phyloP scores from a whole-genome alignment of 176 grass and related monocot species.

The Hyparrhenia diplandra region DNA sequence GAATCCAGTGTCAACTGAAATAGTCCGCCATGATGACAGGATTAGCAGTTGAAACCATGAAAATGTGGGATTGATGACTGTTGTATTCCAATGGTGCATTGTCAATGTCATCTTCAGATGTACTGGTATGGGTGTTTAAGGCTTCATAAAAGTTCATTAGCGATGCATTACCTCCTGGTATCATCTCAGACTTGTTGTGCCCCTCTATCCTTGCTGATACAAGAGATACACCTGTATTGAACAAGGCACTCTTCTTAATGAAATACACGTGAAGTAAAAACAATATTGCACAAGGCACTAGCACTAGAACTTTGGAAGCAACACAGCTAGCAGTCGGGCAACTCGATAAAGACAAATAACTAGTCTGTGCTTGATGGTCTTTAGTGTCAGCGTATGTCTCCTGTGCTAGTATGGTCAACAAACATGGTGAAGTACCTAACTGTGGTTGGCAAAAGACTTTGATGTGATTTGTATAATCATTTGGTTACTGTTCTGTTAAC shows the following conservation, averaged over 20 bases:
- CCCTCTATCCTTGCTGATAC: neutral
- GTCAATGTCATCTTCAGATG: neutral
- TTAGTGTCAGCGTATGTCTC: neutral
- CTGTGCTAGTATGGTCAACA: neutral
- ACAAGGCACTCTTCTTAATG: too few species aligned
- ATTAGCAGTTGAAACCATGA: constrained; percentile 1
- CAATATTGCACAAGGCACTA: neutral
- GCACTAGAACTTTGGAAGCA: constrained; percentile 7
- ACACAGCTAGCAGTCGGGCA: constrained; percentile 17
- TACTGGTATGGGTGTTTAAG: neutral
- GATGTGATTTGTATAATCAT: constrained; percentile 35
- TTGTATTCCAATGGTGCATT: neutral
- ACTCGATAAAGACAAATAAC: constrained; percentile 3
- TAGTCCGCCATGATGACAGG: neutral
- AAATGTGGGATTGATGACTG: constrained; percentile 22
- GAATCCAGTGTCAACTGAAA: neutral
- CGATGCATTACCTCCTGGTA: neutral
- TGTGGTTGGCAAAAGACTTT: constrained; percentile 32
- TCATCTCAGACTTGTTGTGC: neutral
- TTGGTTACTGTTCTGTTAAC: too few species aligned
- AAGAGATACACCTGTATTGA: neutral
- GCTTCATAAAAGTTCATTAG: neutral
- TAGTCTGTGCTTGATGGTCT: constrained; percentile 24
- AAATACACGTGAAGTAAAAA: too few species aligned
- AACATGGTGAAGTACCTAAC: constrained; percentile 29